These are phyloP conservation scores for Sporothrix schenckii DNA, from an alignment of 2,329 filamentous ascomycete species.

Conservation along the genomic window DNA sequence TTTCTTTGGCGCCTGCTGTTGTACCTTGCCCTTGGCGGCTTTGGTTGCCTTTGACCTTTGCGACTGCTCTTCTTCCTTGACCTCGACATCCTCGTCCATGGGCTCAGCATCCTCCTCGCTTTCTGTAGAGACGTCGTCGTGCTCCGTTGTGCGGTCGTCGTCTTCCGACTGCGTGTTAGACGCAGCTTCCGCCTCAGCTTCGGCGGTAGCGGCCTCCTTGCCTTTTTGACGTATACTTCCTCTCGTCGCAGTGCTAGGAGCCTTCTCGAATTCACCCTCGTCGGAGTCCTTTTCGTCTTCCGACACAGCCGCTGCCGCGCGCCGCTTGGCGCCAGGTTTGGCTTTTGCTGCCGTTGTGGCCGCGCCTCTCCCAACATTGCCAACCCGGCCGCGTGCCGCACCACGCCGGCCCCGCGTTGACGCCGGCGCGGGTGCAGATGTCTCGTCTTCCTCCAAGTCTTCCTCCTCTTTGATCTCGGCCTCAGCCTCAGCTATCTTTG, in stretches of 20 bases:
- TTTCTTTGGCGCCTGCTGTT: background rate
- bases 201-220: background rate
- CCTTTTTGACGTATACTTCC: background rate
- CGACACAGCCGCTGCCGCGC: slow-evolving; percentile 47
- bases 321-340: slow-evolving; percentile 37
- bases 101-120: slow-evolving; percentile 47
- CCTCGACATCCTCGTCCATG: slow-evolving; percentile 28
- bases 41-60: background rate
- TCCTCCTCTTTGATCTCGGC: slow-evolving; percentile 39
- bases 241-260: background rate
- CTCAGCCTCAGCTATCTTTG: slow-evolving; percentile 25
- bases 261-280: slow-evolving; percentile 51
- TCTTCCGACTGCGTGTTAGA: slow-evolving; percentile 18
- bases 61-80: slow-evolving; percentile 5
- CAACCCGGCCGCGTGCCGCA: slow-evolving; percentile 1
- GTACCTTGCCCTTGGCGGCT: background rate
- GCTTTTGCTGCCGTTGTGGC: slow-evolving; percentile 37
- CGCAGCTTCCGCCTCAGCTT: background rate
- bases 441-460: slow-evolving; percentile 17
- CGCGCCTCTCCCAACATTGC: background rate
- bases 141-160: slow-evolving; percentile 39
- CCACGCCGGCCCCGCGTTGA: slow-evolving; percentile 9
- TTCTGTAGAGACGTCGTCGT: slow-evolving; percentile 50
- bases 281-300: slow-evolving; percentile 48
- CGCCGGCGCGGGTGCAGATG: background rate